These are phyloP conservation scores for Suhomyces sp. DNA, from an alignment of 805 yeast species.

Conservation along the genomic window DNA sequence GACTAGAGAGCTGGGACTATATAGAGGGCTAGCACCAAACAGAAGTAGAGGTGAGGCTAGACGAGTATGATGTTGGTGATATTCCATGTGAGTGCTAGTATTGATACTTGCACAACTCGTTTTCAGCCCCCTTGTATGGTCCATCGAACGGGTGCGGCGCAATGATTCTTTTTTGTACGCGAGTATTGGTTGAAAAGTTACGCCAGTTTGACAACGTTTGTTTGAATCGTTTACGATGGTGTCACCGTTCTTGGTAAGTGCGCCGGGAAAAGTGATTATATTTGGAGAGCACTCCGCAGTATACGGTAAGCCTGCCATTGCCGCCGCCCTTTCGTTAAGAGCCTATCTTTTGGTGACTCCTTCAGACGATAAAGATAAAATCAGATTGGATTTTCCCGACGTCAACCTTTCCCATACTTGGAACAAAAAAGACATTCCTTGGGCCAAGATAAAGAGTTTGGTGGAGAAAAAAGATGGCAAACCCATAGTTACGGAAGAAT, in stretches of 20 bases:
- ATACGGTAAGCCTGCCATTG: conserved; percentile 89
- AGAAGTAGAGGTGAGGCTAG: background rate
- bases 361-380: conserved; percentile 36
- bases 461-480: conserved; percentile 17
- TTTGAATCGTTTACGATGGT: background rate
- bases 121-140: too few relatives aligned
- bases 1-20: background rate
- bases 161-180: background rate
- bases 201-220: background rate
- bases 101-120: too few relatives aligned
- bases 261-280: conserved; percentile 94
- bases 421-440: conserved; percentile 61
- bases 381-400: conserved; percentile 79
- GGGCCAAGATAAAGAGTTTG: conserved; percentile 38
- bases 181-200: too few relatives aligned
- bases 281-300: conserved; percentile 98
- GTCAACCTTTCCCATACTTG: conserved; percentile 65
- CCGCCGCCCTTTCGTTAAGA: conserved; percentile 86
- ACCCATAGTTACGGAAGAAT: conserved; percentile 46
- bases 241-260: conserved; percentile 71
- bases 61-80: too few relatives aligned
- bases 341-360: conserved; percentile 71
- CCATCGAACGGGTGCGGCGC: background rate
- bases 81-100: too few relatives aligned
- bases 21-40: background rate